phyloP scores from a whole-genome alignment of 208 protist species.

The Acanthamoeba castellanii region DNA sequence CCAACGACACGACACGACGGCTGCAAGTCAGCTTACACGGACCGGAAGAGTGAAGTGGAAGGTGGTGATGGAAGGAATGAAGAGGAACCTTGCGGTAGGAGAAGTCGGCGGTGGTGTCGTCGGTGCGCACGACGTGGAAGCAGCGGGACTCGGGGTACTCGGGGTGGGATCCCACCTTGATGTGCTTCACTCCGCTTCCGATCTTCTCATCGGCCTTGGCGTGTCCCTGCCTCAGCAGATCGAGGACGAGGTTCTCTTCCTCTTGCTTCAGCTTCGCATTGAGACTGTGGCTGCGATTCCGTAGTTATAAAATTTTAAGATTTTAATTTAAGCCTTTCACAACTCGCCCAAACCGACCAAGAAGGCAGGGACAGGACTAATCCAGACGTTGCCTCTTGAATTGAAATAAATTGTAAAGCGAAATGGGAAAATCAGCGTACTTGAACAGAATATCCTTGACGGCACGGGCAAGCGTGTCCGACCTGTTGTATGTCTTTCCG shows the following conservation, averaged over 20 bases:
- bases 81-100: not conserved
- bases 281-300: not conserved
- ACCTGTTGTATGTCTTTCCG: constrained; percentile 8
- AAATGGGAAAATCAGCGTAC: not conserved
- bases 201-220: not conserved
- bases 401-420: not conserved
- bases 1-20: not conserved
- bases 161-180: not conserved
- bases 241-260: not conserved
- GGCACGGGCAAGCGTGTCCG: not conserved
- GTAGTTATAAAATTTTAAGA: not conserved
- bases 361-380: not conserved
- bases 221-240: not conserved
- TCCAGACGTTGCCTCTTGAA: too few relatives aligned
- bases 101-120: constrained; percentile 30
- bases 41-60: not conserved
- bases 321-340: not conserved
- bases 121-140: constrained; percentile 20
- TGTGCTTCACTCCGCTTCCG: not conserved
- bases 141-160: not conserved
- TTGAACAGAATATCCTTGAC: not conserved
- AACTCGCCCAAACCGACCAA: not conserved
- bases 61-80: not conserved
- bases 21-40: not conserved
- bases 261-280: not conserved